Evolutionary conservation across 1,139 yeast genomes (phyloP).

Genomic region (Nadsonia commutata): DNA sequence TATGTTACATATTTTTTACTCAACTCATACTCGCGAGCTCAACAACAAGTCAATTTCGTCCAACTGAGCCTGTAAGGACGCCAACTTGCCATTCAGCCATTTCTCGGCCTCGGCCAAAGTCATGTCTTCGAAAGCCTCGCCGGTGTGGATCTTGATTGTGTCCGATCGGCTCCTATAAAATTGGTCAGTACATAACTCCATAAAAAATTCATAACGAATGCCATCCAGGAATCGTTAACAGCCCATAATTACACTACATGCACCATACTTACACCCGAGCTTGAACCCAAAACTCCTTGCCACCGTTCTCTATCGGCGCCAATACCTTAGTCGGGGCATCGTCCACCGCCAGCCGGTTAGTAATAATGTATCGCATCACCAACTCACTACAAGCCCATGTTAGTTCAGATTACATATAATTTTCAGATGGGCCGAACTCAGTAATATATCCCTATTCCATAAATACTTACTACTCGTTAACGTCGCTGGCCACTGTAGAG

Average conservation of each 20-base stretch:
- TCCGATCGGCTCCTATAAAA: background rate
- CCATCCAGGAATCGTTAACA: no score
- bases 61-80: background rate
- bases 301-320: slow-evolving; percentile 4
- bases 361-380: slow-evolving; percentile 1
- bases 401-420: background rate
- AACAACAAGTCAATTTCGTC: no score
- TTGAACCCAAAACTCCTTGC: slow-evolving; percentile 6
- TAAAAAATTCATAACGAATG: no score
- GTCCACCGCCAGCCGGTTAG: slow-evolving; percentile 1
- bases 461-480: slow-evolving; percentile 1
- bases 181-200: no score
- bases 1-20: no score
- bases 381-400: slow-evolving; percentile 1
- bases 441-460: background rate
- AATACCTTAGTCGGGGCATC: slow-evolving; percentile 3
- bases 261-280: slow-evolving; percentile 1
- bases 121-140: background rate
- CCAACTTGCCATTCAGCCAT: background rate
- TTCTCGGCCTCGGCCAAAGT: background rate
- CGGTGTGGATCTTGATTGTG: background rate
- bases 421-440: background rate
- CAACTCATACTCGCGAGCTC: no score
- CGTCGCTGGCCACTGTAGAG: background rate
- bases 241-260: no score